Evolutionary conservation across 2,329 filamentous ascomycete species (phyloP).

Genomic region (Penicillium olsonii): DNA sequence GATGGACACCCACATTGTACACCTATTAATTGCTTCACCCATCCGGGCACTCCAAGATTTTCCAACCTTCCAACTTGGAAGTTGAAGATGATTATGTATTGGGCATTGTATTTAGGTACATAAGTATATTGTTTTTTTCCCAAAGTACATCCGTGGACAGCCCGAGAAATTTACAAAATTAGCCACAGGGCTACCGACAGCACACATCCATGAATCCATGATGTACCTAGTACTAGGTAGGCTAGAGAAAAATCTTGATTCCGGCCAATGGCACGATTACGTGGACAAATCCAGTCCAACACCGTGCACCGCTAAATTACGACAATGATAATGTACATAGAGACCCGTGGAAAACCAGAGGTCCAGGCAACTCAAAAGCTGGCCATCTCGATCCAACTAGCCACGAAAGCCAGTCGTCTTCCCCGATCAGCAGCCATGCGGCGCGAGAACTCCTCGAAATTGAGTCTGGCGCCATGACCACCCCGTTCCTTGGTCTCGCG

Average conservation of each 20-base stretch:
- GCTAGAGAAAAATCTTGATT: not conserved
- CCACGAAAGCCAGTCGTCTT: slow-evolving; percentile 74
- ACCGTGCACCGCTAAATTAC: slow-evolving; percentile 3
- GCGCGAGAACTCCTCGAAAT: slow-evolving; percentile 74
- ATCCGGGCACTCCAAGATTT: too few relatives aligned
- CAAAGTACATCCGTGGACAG: too few relatives aligned
- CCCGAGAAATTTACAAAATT: too few relatives aligned
- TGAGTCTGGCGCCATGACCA: slow-evolving; percentile 74
- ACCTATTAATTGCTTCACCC: too few relatives aligned
- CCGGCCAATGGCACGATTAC: not conserved
- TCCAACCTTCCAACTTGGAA: too few relatives aligned
- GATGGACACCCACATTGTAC: too few relatives aligned
- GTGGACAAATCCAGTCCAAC: not conserved
- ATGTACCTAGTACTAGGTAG: too few relatives aligned
- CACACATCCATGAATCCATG: too few relatives aligned
- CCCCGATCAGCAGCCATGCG: slow-evolving; percentile 71
- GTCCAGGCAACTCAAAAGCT: slow-evolving; percentile 51
- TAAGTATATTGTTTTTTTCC: too few relatives aligned
- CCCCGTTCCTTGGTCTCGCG: slow-evolving; percentile 68
- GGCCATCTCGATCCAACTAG: slow-evolving; percentile 83
- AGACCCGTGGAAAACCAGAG: not conserved
- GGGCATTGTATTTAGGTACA: too few relatives aligned
- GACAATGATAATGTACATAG: slow-evolving; percentile 4
- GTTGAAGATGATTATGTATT: too few relatives aligned
- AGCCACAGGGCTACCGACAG: too few relatives aligned